phyloP scores from a whole-genome alignment of 2,329 filamentous ascomycete species.

The Diaporthe sp. region DNA sequence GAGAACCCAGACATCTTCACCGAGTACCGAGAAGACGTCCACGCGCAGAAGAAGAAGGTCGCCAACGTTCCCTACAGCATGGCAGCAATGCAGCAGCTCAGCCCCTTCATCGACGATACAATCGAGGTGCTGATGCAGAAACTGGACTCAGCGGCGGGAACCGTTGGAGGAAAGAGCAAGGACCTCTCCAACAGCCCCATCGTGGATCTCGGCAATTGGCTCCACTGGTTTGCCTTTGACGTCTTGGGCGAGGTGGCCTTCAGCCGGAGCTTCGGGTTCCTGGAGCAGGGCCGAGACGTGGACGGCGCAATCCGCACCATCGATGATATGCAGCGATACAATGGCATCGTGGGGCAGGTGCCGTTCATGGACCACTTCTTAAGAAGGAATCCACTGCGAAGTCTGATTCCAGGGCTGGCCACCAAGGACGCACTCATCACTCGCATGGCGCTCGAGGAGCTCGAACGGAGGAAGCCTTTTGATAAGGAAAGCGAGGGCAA shows the following conservation, averaged over 20 bases:
- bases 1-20: constrained; percentile 72
- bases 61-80: constrained; percentile 66
- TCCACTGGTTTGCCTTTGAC: constrained; percentile 61
- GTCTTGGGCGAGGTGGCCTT: constrained; percentile 67
- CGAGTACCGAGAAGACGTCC: constrained; percentile 66
- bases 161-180: constrained; percentile 45
- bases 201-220: constrained; percentile 63
- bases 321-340: constrained; percentile 66
- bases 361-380: constrained; percentile 63
- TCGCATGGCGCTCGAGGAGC: constrained; percentile 65
- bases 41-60: constrained; percentile 68
- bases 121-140: constrained; percentile 60
- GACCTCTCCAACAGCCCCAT: constrained; percentile 40
- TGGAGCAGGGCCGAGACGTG: constrained; percentile 63
- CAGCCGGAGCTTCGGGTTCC: constrained; percentile 65
- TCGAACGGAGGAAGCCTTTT: constrained; percentile 61
- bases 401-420: constrained; percentile 57
- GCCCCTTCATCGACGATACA: constrained; percentile 65
- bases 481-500: constrained; percentile 59
- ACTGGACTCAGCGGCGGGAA: constrained; percentile 53
- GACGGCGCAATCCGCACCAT: constrained; percentile 66
- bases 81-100: constrained; percentile 66
- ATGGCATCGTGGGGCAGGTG: constrained; percentile 65
- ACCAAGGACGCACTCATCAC: constrained; percentile 63
- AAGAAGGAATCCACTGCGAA: constrained; percentile 63